A percentile compares a stretch with the other conserved stretches of the same genome.
Conservation (phyloP, 176 grass and related monocot species). For the Lolium rigidum region DNA sequence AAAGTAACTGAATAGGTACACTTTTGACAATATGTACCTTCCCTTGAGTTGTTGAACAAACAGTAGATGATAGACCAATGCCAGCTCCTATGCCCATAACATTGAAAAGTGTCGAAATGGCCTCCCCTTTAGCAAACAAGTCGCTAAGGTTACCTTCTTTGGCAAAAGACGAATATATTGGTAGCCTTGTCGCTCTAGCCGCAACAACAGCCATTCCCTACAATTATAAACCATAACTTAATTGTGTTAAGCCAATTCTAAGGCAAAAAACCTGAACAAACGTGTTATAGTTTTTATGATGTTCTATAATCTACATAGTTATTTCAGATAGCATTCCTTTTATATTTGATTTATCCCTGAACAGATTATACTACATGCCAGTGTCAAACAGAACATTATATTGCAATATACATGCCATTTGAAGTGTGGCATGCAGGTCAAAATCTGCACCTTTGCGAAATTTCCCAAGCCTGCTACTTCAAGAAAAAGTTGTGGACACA, state of each 20-base stretch:
- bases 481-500: constrained; percentile 98
- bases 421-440: constrained; percentile 21
- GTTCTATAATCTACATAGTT: constrained; percentile 7
- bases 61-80: constrained; percentile 88
- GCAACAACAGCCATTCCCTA: constrained; percentile 95
- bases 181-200: constrained; percentile 89
- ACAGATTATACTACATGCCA: not conserved
- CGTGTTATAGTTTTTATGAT: constrained; percentile 1
- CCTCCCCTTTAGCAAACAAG: constrained; percentile 97
- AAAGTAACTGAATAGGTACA: constrained; percentile 12
- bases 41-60: constrained; percentile 89
- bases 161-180: constrained; percentile 96
- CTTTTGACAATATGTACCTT: constrained; percentile 61
- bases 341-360: not conserved
- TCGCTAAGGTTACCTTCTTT: constrained; percentile 99
- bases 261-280: constrained; percentile 11
- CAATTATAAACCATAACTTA: constrained; percentile 21
- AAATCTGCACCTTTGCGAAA: constrained; percentile 77
- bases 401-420: not conserved
- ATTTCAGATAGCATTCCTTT: not conserved
- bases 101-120: constrained; percentile 95
- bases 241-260: constrained; percentile 11
- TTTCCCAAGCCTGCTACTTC: constrained; percentile 91
- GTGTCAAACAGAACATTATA: not conserved
- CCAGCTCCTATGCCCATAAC: constrained; percentile 84